phyloP scores from a whole-genome alignment of 2,329 filamentous ascomycete species.

The Paraphaeosphaeria minitans region DNA sequence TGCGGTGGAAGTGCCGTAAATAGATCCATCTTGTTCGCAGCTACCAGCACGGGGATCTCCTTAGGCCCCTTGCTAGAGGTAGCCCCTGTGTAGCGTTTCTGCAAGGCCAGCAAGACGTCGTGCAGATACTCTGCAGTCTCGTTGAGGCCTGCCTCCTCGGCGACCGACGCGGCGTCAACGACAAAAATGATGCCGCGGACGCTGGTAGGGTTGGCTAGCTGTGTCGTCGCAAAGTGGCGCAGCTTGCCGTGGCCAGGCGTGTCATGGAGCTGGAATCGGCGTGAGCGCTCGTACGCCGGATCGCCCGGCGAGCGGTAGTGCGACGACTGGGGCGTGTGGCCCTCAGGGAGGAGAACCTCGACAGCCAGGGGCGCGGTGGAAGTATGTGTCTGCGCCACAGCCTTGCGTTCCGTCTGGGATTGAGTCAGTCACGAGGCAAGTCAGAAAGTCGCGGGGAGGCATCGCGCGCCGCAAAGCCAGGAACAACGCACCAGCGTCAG shows the following conservation, averaged over 20 bases:
- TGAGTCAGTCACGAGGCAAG: not conserved
- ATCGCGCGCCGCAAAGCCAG: not conserved
- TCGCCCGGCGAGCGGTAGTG: constrained; percentile 71
- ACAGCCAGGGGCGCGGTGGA: constrained; percentile 55
- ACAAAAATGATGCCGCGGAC: constrained; percentile 81
- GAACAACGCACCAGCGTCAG: constrained; percentile 68
- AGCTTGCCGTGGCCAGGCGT: constrained; percentile 97
- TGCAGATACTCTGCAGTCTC: constrained; percentile 85
- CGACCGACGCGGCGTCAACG: constrained; percentile 73
- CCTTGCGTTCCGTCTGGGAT: constrained; percentile 60
- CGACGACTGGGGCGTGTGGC: constrained; percentile 62
- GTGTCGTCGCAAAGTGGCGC: constrained; percentile 68
- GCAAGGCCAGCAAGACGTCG: constrained; percentile 81
- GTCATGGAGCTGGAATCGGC: constrained; percentile 79
- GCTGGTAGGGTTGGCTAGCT: constrained; percentile 53
- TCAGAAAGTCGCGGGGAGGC: not conserved
- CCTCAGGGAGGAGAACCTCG: constrained; percentile 62
- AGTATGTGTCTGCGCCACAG: constrained; percentile 59
- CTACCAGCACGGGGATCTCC: constrained; percentile 76
- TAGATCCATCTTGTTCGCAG: constrained; percentile 93
- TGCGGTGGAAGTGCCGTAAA: constrained; percentile 87
- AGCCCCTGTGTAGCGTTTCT: constrained; percentile 68
- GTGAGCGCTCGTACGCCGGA: constrained; percentile 57
- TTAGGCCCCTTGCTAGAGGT: constrained; percentile 63
- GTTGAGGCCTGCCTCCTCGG: constrained; percentile 59